phyloP scores from a whole-genome alignment of 75 land plant genomes.

The Cunninghamia lanceolata region DNA sequence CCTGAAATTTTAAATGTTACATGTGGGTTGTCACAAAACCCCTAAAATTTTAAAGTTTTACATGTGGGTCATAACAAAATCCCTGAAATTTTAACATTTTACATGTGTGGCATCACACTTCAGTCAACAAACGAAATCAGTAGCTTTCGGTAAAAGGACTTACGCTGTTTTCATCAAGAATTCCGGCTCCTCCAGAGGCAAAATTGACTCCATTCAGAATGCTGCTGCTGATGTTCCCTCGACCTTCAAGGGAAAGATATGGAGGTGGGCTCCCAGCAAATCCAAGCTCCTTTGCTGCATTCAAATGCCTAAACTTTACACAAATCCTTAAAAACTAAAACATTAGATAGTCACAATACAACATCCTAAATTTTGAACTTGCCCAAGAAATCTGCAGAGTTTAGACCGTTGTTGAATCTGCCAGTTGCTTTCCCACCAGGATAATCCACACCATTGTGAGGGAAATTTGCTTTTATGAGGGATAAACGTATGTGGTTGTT shows the following conservation, averaged over 20 bases:
- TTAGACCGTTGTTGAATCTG: slow-evolving; percentile 60
- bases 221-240: slow-evolving; percentile 9
- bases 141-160: slow-evolving; percentile 6
- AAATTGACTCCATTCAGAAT: slow-evolving; percentile 50
- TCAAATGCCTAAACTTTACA: not conserved
- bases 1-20: too few species aligned
- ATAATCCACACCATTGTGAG: slow-evolving; percentile 56
- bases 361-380: not conserved
- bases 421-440: slow-evolving; percentile 47
- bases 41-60: too few species aligned
- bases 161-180: slow-evolving; percentile 35
- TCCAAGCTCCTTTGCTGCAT: slow-evolving; percentile 56
- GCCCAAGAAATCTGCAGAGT: slow-evolving; percentile 61
- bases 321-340: too few species aligned
- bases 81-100: too few species aligned
- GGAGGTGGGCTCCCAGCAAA: slow-evolving; percentile 45
- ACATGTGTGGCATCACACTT: not conserved
- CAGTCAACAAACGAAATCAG: not conserved
- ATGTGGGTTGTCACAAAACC: too few species aligned
- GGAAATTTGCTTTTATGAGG: slow-evolving; percentile 37
- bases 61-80: too few species aligned
- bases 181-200: slow-evolving; percentile 73
- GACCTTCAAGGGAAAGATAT: slow-evolving; percentile 39
- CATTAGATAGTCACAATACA: not conserved
- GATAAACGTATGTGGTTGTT: slow-evolving; percentile 43